These are phyloP conservation scores for Cladophialophora immunda DNA, from an alignment of 2,329 filamentous ascomycete genomes.

Conservation along the genomic window DNA sequence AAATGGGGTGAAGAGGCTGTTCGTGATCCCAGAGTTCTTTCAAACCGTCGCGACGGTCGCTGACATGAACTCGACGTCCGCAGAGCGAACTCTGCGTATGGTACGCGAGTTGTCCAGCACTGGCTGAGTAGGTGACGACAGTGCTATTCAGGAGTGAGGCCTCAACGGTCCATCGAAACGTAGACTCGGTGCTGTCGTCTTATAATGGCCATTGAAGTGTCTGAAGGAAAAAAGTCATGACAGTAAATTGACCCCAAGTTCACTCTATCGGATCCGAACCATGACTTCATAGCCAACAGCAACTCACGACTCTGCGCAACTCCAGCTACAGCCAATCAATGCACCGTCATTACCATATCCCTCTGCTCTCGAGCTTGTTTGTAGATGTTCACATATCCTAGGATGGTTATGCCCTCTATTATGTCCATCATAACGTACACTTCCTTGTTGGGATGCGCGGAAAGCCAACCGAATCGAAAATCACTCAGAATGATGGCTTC, in stretches of 20 bases:
- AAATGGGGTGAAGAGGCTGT: neutral
- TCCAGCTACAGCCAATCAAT: neutral
- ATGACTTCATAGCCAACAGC: constrained; percentile 23
- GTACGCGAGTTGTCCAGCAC: too few relatives aligned
- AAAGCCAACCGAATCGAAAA: neutral
- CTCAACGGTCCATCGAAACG: neutral
- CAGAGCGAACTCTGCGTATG: neutral
- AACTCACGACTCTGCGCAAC: too few relatives aligned
- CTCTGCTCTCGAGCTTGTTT: neutral
- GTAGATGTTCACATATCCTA: neutral
- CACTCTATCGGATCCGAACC: too few relatives aligned
- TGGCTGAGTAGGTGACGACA: too few relatives aligned
- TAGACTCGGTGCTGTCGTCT: neutral
- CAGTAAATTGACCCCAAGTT: too few relatives aligned
- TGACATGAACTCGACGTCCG: too few relatives aligned
- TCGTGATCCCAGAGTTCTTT: neutral
- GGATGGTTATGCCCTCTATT: neutral
- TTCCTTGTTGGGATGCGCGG: neutral
- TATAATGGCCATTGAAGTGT: neutral
- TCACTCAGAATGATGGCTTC: neutral
- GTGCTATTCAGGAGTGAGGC: neutral
- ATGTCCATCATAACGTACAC: neutral
- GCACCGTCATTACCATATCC: neutral
- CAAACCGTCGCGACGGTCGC: neutral
- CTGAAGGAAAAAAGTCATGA: constrained; percentile 5